These are phyloP conservation scores for Acacia concinna DNA, from an alignment of 331 rosid species.

Conservation along the genomic window DNA sequence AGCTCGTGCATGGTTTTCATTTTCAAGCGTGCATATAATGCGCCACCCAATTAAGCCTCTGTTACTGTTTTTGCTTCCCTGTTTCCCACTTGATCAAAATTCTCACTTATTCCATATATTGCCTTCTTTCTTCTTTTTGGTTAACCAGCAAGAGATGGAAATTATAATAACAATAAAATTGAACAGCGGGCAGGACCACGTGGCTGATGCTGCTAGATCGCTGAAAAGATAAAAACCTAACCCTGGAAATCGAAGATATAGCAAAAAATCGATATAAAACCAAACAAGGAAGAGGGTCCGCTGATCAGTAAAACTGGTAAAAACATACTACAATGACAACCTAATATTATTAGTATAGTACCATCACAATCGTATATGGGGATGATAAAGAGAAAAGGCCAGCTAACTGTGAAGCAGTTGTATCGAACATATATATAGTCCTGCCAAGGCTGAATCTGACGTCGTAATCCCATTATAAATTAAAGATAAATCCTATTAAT, in stretches of 20 bases:
- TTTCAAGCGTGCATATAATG: neutral
- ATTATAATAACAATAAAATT: neutral
- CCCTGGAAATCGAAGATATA: neutral
- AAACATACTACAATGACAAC: neutral
- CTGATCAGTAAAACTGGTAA: neutral
- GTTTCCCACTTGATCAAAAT: neutral
- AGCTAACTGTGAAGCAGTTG: neutral
- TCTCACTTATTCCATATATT: neutral
- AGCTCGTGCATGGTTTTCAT: neutral
- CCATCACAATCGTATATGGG: neutral
- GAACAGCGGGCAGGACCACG: too few relatives aligned
- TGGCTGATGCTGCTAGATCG: neutral
- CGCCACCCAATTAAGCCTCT: neutral
- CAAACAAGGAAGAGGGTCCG: neutral
- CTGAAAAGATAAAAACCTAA: neutral
- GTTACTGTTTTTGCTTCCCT: neutral
- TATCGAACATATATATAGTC: too few relatives aligned
- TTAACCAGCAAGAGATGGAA: neutral
- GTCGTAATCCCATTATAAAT: neutral
- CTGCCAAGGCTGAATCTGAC: neutral
- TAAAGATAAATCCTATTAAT: neutral
- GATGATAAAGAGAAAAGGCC: neutral
- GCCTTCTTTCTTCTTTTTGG: neutral
- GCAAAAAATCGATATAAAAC: neutral
- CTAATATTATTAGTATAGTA: neutral